These are phyloP conservation scores for Pyronema omphalodes DNA, from an alignment of 495 filamentous ascomycete species.

Conservation along the genomic window DNA sequence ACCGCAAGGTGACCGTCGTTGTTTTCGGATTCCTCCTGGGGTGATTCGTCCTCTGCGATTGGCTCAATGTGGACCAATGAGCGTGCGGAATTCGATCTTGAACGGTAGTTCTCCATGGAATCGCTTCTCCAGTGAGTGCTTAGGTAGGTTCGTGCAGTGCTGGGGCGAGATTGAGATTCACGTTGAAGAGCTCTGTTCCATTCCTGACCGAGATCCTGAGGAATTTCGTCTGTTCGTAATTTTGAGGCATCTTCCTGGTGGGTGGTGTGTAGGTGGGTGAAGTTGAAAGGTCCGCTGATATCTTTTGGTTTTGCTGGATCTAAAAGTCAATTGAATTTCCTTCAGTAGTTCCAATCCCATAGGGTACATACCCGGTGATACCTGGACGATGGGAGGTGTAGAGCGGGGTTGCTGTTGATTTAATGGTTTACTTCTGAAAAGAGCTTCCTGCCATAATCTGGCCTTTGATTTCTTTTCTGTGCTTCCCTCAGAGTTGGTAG, in stretches of 20 bases:
- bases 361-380: too few species aligned
- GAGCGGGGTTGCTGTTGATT: too few species aligned
- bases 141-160: neutral
- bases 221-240: neutral
- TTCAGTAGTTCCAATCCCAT: too few species aligned
- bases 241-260: constrained; percentile 16
- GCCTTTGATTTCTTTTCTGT: neutral
- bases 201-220: constrained; percentile 1
- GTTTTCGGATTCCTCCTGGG: too few species aligned
- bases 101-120: constrained; percentile 7
- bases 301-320: constrained; percentile 15
- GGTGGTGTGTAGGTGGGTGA: constrained; percentile 19
- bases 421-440: neutral
- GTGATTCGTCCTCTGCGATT: constrained; percentile 2
- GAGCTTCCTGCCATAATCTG: neutral
- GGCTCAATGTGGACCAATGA: constrained; percentile 12
- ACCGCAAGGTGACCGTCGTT: too few species aligned
- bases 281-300: constrained; percentile 23
- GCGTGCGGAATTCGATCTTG: constrained; percentile 15
- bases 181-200: constrained; percentile 5
- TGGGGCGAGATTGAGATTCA: constrained; percentile 1
- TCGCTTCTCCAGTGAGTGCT: neutral
- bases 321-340: neutral
- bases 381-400: too few species aligned
- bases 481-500: neutral